A percentile compares a stretch with the other conserved stretches of the same genome.
phyloP scores from a whole-genome alignment of 495 filamentous ascomycete species.

The Xylaria cubensis region DNA sequence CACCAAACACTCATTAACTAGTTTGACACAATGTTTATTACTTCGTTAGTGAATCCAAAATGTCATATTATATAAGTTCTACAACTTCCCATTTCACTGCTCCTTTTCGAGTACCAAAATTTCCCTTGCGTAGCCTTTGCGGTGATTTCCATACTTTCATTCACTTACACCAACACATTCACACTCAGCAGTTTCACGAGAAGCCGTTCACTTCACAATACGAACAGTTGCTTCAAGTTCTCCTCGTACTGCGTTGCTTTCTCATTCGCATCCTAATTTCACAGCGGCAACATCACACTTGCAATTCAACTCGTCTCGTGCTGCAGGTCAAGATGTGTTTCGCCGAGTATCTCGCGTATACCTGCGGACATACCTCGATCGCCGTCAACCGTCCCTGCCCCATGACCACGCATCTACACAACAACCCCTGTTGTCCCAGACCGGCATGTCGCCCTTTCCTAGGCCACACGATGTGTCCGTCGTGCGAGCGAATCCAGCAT shows the following conservation, averaged over 20 bases:
- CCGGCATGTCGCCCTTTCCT: conserved; percentile 38
- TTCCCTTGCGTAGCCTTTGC: neutral
- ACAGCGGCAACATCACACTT: neutral
- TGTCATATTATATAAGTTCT: neutral
- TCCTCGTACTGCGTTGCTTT: neutral
- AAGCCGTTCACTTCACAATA: neutral
- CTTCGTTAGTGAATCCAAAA: neutral
- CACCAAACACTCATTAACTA: neutral
- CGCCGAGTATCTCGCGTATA: conserved; percentile 51
- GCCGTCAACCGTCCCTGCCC: conserved; percentile 50
- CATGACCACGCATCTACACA: conserved; percentile 44
- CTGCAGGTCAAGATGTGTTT: conserved; percentile 47
- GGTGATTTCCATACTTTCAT: neutral
- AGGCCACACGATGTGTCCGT: conserved; percentile 44
- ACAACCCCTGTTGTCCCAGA: conserved; percentile 43
- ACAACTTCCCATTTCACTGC: neutral
- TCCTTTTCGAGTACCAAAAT: neutral
- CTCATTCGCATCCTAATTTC: neutral
- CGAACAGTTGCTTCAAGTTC: neutral
- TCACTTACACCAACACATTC: neutral
- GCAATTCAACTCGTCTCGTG: neutral
- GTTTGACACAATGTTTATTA: neutral
- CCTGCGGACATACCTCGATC: conserved; percentile 51
- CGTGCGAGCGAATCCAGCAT: conserved; percentile 49
- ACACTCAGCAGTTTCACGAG: neutral